A percentile compares a stretch with the other conserved stretches of the same genome.
phyloP scores from a whole-genome alignment of 768 basidiomycete species.

The Mrakia hoshinonis region DNA sequence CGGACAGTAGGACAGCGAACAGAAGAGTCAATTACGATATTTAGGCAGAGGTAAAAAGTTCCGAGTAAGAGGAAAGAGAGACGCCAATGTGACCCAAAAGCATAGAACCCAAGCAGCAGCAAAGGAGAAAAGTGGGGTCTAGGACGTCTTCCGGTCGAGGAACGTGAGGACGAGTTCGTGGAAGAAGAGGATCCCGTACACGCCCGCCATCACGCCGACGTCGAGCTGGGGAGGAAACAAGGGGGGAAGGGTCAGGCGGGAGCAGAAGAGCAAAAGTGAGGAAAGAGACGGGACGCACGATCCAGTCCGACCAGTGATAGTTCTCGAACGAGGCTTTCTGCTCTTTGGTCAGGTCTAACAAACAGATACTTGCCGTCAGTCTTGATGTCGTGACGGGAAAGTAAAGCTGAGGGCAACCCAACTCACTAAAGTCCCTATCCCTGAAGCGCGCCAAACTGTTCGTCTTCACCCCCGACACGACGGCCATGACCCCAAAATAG shows the following conservation, averaged over 20 bases:
- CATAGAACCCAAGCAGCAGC: too few species aligned
- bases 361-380: neutral
- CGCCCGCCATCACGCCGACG: slow-evolving; percentile 4
- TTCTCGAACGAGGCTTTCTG: neutral
- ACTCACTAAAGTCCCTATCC: neutral
- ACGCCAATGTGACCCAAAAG: too few species aligned
- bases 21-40: too few species aligned
- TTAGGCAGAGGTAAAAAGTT: too few species aligned
- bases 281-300: neutral
- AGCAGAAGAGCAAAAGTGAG: neutral
- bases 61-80: too few species aligned
- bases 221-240: neutral
- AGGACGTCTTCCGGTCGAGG: neutral
- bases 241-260: neutral
- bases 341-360: neutral
- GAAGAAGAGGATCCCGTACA: neutral
- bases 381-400: neutral
- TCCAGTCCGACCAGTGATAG: neutral
- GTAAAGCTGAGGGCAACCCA: neutral
- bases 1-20: too few species aligned
- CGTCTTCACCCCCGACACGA: neutral
- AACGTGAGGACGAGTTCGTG: neutral
- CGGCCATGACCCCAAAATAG: neutral
- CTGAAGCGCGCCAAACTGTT: neutral
- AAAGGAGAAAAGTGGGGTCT: neutral